Evolutionary conservation across 2,329 filamentous ascomycete genomes (phyloP).

Genomic region (Verticillium dahliae): DNA sequence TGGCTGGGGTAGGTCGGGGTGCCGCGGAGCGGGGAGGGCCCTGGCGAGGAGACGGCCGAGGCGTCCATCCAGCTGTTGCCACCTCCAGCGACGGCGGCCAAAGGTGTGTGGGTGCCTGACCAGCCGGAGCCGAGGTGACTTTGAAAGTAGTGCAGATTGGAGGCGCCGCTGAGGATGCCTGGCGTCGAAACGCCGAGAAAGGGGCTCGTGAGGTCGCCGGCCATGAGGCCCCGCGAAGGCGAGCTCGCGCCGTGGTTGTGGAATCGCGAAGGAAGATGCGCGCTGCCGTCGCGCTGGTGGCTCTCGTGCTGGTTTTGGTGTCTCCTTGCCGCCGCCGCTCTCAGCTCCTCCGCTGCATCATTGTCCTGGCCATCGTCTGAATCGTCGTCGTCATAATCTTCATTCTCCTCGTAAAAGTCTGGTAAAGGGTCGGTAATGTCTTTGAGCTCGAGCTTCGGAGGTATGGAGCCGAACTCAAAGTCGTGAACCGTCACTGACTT

Average conservation of each 20-base stretch:
- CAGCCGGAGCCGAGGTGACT: slow-evolving; percentile 65
- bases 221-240: slow-evolving; percentile 5
- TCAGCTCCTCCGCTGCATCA: slow-evolving; percentile 26
- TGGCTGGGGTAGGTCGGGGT: slow-evolving; percentile 22
- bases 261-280: slow-evolving; percentile 13
- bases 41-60: slow-evolving; percentile 5
- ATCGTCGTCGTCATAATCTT: slow-evolving; percentile 44
- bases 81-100: slow-evolving; percentile 67
- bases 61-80: slow-evolving; percentile 5
- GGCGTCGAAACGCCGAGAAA: slow-evolving; percentile 56
- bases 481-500: slow-evolving; percentile 90
- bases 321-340: background rate
- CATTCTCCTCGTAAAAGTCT: slow-evolving; percentile 88
- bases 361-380: slow-evolving; percentile 30
- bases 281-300: slow-evolving; percentile 21
- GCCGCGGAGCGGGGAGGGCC: slow-evolving; percentile 6
- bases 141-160: slow-evolving; percentile 78
- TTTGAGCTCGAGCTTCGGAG: slow-evolving; percentile 85
- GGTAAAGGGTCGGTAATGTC: slow-evolving; percentile 93
- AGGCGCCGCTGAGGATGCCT: slow-evolving; percentile 63
- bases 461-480: slow-evolving; percentile 82
- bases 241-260: slow-evolving; percentile 14
- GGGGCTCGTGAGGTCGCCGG: slow-evolving; percentile 42
- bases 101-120: slow-evolving; percentile 70
- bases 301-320: slow-evolving; percentile 4